Conservation (phyloP, 495 filamentous ascomycete species). For the Penicillium macrosclerotiorum region DNA sequence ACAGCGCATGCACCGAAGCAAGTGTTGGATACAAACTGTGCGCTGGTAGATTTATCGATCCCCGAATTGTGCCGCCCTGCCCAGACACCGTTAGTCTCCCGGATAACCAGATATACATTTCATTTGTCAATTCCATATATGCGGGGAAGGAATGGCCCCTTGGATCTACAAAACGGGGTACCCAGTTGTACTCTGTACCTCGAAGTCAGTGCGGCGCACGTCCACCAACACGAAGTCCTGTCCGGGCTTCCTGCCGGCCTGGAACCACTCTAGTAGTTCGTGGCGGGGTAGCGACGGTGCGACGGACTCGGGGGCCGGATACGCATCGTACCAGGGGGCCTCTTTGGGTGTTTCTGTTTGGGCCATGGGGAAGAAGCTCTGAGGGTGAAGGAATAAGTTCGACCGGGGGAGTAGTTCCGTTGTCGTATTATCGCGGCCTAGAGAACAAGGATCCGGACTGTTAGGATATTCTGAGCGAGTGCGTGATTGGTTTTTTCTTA, state of each 20-base stretch:
- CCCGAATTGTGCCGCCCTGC: constrained; percentile 66
- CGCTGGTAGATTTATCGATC: constrained; percentile 69
- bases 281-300: constrained; percentile 34
- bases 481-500: background rate
- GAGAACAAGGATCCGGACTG: background rate
- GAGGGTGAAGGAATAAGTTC: no score
- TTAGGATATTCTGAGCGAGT: no score
- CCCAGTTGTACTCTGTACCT: constrained; percentile 38
- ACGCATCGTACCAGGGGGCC: constrained; percentile 42
- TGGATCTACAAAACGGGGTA: no score
- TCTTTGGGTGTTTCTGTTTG: background rate
- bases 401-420: no score
- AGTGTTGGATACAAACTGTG: constrained; percentile 61
- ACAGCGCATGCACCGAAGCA: constrained; percentile 53
- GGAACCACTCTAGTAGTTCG: constrained; percentile 39
- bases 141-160: no score
- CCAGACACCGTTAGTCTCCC: background rate
- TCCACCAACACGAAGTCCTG: constrained; percentile 62
- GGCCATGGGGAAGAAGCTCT: no score
- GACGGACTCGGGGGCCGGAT: constrained; percentile 33
- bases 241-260: constrained; percentile 34
- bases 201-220: constrained; percentile 59
- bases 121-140: background rate
- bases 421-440: background rate
- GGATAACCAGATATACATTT: background rate